These are phyloP conservation scores for Solanum corneliomulleri DNA, from an alignment of 257 asterid genomes.

Conservation along the genomic window DNA sequence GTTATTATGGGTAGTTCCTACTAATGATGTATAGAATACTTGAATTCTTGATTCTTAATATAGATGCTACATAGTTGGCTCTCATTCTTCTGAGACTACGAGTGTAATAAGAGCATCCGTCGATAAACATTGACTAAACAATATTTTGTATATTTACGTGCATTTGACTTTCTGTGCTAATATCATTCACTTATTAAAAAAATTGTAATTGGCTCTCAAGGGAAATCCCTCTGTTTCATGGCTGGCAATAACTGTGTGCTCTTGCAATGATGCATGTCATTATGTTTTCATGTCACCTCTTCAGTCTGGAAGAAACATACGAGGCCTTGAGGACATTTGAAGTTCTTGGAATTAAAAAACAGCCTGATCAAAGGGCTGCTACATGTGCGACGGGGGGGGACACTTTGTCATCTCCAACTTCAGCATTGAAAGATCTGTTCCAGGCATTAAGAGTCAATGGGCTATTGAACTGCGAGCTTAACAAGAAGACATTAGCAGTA, in stretches of 20 bases:
- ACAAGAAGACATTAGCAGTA: conserved; percentile 44
- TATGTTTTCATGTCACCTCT: neutral
- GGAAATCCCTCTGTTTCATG: neutral
- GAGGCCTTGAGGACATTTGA: conserved; percentile 74
- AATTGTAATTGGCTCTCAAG: neutral
- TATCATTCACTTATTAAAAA: neutral
- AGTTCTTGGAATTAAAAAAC: conserved; percentile 70
- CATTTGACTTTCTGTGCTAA: neutral
- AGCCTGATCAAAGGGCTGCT: conserved; percentile 34
- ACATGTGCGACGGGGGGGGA: conserved; percentile 51
- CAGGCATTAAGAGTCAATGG: conserved; percentile 61
- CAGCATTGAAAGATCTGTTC: conserved; percentile 50
- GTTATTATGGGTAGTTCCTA: neutral
- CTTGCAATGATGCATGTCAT: neutral
- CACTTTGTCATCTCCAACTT: conserved; percentile 42
- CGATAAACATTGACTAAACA: neutral
- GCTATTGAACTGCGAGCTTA: conserved; percentile 62
- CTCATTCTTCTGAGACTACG: neutral
- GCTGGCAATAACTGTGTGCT: neutral
- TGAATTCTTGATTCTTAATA: neutral
- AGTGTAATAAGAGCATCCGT: neutral
- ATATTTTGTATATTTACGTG: neutral
- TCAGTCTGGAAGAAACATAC: conserved; percentile 73
- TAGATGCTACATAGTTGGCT: neutral
- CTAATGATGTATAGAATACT: neutral